These are phyloP conservation scores for Plantago elongata DNA, from an alignment of 257 asterid genomes.

Conservation along the genomic window DNA sequence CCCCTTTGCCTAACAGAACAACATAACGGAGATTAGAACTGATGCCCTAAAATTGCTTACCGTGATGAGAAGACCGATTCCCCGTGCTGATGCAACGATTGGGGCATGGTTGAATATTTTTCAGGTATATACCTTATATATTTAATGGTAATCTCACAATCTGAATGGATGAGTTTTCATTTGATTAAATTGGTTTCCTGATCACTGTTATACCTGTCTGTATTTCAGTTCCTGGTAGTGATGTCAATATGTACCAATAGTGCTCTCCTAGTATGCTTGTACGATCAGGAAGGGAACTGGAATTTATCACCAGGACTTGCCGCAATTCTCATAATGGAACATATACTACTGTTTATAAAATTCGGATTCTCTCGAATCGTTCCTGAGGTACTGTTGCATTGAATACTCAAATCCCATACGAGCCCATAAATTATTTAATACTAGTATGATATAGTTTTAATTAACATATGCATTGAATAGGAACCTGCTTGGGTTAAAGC, in stretches of 20 bases:
- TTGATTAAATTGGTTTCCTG: no score
- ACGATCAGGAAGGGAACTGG: conserved; percentile 82
- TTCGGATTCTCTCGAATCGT: conserved; percentile 80
- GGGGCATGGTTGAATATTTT: conserved; percentile 97
- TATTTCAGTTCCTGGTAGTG: conserved; percentile 74
- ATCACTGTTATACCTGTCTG: conserved; percentile 8
- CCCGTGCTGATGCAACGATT: conserved; percentile 76
- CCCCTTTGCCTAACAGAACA: conserved; percentile 45
- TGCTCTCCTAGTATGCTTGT: conserved; percentile 72
- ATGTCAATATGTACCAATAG: conserved; percentile 87
- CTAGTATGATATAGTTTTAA: background rate
- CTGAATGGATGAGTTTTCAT: background rate
- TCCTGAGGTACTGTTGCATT: conserved; percentile 56
- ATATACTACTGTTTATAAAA: conserved; percentile 69
- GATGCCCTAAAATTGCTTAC: conserved; percentile 89
- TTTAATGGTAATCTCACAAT: background rate
- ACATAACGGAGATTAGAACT: conserved; percentile 82
- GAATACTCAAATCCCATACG: background rate
- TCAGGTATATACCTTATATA: conserved; percentile 43
- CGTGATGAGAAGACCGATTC: conserved; percentile 82
- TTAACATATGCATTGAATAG: conserved; percentile 28
- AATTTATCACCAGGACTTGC: conserved; percentile 86
- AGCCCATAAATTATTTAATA: background rate
- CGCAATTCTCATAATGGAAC: conserved; percentile 88
- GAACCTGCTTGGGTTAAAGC: conserved; percentile 95